Evolutionary conservation across 306 rosid species (phyloP).

Genomic region (Gleditsia sinensis): DNA sequence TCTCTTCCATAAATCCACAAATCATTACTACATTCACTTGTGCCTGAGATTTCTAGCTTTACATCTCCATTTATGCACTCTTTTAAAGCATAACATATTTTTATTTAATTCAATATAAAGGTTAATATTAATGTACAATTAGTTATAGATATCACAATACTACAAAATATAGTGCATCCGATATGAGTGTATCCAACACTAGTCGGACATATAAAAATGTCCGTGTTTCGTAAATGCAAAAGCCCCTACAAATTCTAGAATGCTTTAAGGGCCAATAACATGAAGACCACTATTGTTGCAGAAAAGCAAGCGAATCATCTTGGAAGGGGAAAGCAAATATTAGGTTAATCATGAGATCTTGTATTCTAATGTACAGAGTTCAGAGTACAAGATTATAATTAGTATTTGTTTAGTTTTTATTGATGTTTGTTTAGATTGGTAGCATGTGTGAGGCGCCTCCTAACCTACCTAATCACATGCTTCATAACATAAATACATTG

Average conservation of each 20-base stretch:
- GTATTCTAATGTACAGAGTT: conserved; percentile 5
- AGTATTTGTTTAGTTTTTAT: not conserved
- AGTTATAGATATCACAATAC: too few species aligned
- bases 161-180: too few species aligned
- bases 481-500: not conserved
- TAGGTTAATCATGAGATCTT: conserved; percentile 38
- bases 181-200: too few species aligned
- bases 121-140: too few species aligned
- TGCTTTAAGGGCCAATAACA: conserved; percentile 42
- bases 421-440: conserved; percentile 25
- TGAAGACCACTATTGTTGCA: conserved; percentile 55
- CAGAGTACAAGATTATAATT: conserved; percentile 31
- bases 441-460: conserved; percentile 50
- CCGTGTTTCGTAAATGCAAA: too few species aligned
- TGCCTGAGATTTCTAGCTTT: not conserved
- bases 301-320: conserved; percentile 53
- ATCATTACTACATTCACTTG: not conserved
- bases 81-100: too few species aligned
- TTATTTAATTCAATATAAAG: too few species aligned
- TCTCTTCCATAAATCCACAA: not conserved
- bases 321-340: conserved; percentile 34
- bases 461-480: conserved; percentile 53
- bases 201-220: too few species aligned
- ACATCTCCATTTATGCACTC: not conserved
- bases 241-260: not conserved